phyloP scores from a whole-genome alignment of 768 basidiomycete species.

The Boletus huronensis region DNA sequence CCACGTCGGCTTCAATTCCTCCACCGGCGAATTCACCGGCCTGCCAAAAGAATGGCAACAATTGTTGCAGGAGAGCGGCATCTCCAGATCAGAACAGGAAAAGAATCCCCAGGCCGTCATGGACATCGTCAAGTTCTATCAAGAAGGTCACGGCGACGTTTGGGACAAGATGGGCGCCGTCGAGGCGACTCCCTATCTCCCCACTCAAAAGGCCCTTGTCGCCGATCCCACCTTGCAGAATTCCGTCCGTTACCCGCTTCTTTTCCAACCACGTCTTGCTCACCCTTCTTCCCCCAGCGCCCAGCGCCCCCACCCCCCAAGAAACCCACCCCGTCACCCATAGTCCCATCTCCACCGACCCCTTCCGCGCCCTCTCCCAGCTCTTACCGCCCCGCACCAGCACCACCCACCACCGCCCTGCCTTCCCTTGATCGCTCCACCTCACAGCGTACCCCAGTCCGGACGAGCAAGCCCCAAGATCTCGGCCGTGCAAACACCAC shows the following conservation, averaged over 20 bases:
- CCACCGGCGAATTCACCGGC: slow-evolving; percentile 97
- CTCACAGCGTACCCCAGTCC: slow-evolving; percentile 73
- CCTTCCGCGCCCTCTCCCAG: slow-evolving; percentile 40
- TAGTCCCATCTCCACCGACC: slow-evolving; percentile 26
- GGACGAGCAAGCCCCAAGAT: slow-evolving; percentile 41
- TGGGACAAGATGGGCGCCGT: slow-evolving; percentile 84
- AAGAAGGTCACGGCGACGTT: slow-evolving; percentile 75
- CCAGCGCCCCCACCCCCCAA: slow-evolving; percentile 41
- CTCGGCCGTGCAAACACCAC: slow-evolving; percentile 69
- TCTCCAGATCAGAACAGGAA: slow-evolving; percentile 91
- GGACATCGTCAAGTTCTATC: slow-evolving; percentile 99
- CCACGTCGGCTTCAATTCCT: slow-evolving; percentile 98
- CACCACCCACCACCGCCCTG: slow-evolving; percentile 60
- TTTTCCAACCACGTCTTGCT: not conserved
- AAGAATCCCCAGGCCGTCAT: slow-evolving; percentile 97
- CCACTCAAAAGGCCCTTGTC: slow-evolving; percentile 24
- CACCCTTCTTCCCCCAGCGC: slow-evolving; percentile 28
- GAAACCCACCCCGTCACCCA: slow-evolving; percentile 32
- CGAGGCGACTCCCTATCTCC: slow-evolving; percentile 27
- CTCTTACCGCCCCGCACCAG: slow-evolving; percentile 69
- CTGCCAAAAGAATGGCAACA: slow-evolving; percentile 99
- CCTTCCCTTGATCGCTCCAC: slow-evolving; percentile 83
- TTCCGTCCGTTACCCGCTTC: slow-evolving; percentile 43
- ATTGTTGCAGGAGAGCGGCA: slow-evolving; percentile 91
- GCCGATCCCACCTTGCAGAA: slow-evolving; percentile 53